Conservation (phyloP, 2,329 filamentous ascomycete genomes). For the Hawksworthiomyces lignivorus region DNA sequence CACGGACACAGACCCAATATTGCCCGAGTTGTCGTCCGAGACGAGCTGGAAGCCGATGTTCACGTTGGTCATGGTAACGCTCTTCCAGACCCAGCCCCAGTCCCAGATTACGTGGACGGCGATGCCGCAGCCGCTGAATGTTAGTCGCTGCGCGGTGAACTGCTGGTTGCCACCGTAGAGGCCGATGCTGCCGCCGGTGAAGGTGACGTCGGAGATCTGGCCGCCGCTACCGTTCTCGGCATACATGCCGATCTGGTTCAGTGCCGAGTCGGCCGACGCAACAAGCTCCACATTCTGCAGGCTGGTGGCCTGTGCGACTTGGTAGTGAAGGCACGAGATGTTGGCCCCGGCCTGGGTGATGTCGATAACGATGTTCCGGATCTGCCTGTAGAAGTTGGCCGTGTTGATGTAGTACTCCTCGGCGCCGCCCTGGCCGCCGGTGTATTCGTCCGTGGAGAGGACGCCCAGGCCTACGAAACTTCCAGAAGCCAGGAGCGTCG, state of each 20-base stretch:
- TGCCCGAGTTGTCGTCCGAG: background rate
- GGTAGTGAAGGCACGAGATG: conserved; percentile 67
- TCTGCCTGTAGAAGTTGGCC: conserved; percentile 53
- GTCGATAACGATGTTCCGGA: conserved; percentile 52
- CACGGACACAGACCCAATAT: background rate
- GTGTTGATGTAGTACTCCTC: conserved; percentile 16
- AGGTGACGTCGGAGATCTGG: conserved; percentile 20
- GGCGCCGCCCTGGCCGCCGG: conserved; percentile 10
- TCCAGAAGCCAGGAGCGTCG: conserved; percentile 45
- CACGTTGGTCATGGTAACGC: conserved; percentile 18
- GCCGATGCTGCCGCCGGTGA: conserved; percentile 49
- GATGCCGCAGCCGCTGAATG: conserved; percentile 54
- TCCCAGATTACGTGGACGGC: conserved; percentile 66
- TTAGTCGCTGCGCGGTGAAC: conserved; percentile 60
- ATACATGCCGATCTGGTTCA: conserved; percentile 48
- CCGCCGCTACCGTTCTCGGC: conserved; percentile 43
- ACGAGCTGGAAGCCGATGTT: background rate
- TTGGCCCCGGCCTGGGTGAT: too few species aligned
- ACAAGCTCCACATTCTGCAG: conserved; percentile 52
- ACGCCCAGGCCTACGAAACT: conserved; percentile 42
- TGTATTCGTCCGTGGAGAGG: conserved; percentile 42
- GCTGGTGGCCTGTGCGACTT: conserved; percentile 56
- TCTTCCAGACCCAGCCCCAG: conserved; percentile 68
- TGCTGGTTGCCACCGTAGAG: background rate
- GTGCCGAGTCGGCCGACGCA: conserved; percentile 26